phyloP scores from a whole-genome alignment of 202 grass and related monocot genomes.

The Zizania palustris region DNA sequence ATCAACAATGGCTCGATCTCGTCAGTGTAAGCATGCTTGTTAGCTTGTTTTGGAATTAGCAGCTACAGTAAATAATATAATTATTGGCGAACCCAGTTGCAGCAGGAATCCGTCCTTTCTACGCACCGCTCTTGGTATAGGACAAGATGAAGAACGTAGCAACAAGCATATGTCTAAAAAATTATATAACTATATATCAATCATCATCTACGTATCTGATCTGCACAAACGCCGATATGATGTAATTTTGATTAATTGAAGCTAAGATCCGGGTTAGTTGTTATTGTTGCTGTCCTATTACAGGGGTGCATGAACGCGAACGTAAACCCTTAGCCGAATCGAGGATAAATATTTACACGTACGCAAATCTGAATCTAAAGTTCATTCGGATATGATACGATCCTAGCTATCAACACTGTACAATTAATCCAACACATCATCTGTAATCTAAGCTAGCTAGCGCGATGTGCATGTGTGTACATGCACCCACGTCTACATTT shows the following conservation, averaged over 20 bases:
- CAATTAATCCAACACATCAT: background rate
- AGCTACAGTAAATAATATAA: no score
- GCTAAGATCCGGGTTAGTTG: background rate
- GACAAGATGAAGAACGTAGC: background rate
- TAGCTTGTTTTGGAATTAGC: background rate
- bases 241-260: background rate
- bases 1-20: slow-evolving; percentile 1
- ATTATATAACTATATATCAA: no score
- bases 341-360: background rate
- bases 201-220: background rate
- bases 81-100: background rate
- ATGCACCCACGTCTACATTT: no score
- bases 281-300: background rate
- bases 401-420: no score
- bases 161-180: background rate
- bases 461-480: no score
- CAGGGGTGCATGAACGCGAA: background rate
- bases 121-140: background rate
- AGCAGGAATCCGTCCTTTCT: background rate
- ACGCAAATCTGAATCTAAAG: background rate
- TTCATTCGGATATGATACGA: background rate
- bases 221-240: no score
- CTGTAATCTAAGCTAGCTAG: no score
- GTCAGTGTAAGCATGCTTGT: background rate
- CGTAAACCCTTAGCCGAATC: background rate